These are phyloP conservation scores for Lentinula guzmanii DNA, from an alignment of 768 basidiomycete genomes.

Conservation along the genomic window DNA sequence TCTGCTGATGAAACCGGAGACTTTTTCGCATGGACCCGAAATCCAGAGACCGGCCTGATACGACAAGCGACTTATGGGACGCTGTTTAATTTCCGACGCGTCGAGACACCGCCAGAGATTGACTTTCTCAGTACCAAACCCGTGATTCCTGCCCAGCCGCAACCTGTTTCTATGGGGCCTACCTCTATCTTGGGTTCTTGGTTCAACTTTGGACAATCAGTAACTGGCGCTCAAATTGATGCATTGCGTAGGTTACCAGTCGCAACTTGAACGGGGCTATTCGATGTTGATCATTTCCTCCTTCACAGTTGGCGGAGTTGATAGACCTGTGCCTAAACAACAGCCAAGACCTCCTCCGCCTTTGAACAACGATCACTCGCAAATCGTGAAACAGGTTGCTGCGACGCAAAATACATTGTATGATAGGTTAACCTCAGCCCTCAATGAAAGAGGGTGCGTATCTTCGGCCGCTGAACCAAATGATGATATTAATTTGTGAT, in stretches of 20 bases:
- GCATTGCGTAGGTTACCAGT: conserved; percentile 39
- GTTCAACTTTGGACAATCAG: conserved; percentile 42
- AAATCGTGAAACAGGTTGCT: conserved; percentile 18
- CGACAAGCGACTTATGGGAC: conserved; percentile 44
- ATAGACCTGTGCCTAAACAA: conserved; percentile 46
- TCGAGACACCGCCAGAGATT: conserved; percentile 44
- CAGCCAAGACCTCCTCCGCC: conserved; percentile 6
- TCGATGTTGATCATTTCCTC: neutral
- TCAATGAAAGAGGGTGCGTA: conserved; percentile 59
- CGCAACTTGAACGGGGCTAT: neutral
- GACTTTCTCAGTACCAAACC: conserved; percentile 39
- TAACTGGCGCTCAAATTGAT: conserved; percentile 59
- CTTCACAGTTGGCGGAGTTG: conserved; percentile 55
- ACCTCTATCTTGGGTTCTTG: conserved; percentile 50
- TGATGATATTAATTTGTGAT: neutral
- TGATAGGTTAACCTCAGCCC: conserved; percentile 41
- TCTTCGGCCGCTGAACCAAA: neutral
- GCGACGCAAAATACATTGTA: conserved; percentile 36
- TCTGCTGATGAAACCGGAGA: conserved; percentile 49
- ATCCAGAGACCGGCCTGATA: conserved; percentile 26
- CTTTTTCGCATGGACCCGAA: conserved; percentile 39
- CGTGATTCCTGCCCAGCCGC: conserved; percentile 48
- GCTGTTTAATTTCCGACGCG: conserved; percentile 51
- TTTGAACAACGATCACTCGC: conserved; percentile 17
- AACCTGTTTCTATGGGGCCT: conserved; percentile 56